Conservation (phyloP, 306 rosid species). For the Dalbergia oliveri region DNA sequence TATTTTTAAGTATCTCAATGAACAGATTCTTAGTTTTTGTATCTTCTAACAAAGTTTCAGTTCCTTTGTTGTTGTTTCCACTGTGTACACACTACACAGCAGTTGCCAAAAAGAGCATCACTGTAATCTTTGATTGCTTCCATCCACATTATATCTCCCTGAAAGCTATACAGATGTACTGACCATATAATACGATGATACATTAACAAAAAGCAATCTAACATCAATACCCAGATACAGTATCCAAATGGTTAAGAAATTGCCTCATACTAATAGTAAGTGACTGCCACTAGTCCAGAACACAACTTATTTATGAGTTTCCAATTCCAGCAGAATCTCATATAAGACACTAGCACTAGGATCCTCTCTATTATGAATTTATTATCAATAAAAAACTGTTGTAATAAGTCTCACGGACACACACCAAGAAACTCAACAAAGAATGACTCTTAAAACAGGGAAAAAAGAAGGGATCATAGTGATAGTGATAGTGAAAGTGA, state of each 20-base stretch:
- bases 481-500: slow-evolving; percentile 51
- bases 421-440: not conserved
- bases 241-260: not conserved
- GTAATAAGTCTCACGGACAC: not conserved
- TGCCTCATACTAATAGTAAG: not conserved
- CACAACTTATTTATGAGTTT: not conserved
- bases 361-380: not conserved
- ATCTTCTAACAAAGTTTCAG: slow-evolving; percentile 1
- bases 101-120: slow-evolving; percentile 31
- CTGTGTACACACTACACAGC: not conserved
- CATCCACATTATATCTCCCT: slow-evolving; percentile 10
- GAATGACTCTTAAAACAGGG: not conserved
- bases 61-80: slow-evolving; percentile 22
- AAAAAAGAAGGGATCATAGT: not conserved
- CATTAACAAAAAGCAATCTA: slow-evolving; percentile 22
- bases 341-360: not conserved
- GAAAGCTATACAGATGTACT: slow-evolving; percentile 18
- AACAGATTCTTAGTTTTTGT: slow-evolving; percentile 9
- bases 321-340: slow-evolving; percentile 24
- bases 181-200: slow-evolving; percentile 1
- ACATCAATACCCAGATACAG: slow-evolving; percentile 5
- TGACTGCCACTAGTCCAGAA: not conserved
- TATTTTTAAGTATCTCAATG: slow-evolving; percentile 8
- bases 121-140: slow-evolving; percentile 15
- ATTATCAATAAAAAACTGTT: not conserved